These are phyloP conservation scores for Pythium myriotylum DNA, from an alignment of 352 stramenopile genomes.

Conservation along the genomic window DNA sequence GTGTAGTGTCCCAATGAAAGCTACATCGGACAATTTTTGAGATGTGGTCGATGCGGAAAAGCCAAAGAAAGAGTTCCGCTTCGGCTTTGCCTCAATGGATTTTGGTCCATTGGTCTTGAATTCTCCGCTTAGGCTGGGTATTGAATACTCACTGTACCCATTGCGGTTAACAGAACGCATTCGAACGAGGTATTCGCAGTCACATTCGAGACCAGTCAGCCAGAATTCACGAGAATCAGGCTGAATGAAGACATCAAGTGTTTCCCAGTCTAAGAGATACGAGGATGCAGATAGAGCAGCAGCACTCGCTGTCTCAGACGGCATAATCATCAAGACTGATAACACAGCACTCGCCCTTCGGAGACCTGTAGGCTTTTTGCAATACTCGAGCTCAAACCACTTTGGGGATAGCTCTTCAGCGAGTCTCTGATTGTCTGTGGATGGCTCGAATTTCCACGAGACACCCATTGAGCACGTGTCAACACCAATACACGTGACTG, in stretches of 20 bases:
- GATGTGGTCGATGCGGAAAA: slow-evolving; percentile 1
- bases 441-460: slow-evolving; percentile 52
- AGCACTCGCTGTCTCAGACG: slow-evolving; percentile 26
- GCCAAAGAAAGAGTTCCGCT: slow-evolving; percentile 16
- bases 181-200: slow-evolving; percentile 64
- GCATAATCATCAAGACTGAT: slow-evolving; percentile 55
- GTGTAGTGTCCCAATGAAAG: slow-evolving; percentile 65
- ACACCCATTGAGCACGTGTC: slow-evolving; percentile 57
- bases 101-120: slow-evolving; percentile 39
- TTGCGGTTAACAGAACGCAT: slow-evolving; percentile 66
- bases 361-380: slow-evolving; percentile 54
- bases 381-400: slow-evolving; percentile 64
- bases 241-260: slow-evolving; percentile 49
- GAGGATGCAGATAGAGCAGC: slow-evolving; percentile 33
- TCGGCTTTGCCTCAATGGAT: background rate
- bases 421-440: slow-evolving; percentile 31
- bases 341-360: slow-evolving; percentile 49
- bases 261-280: slow-evolving; percentile 59
- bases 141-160: slow-evolving; percentile 60
- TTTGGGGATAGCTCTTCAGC: slow-evolving; percentile 42
- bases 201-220: slow-evolving; percentile 51
- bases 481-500: slow-evolving; percentile 49
- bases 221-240: slow-evolving; percentile 57
- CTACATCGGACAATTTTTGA: slow-evolving; percentile 26
- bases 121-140: slow-evolving; percentile 41